Evolutionary conservation across 176 grass and related monocot genomes (phyloP).

Genomic region (Tillandsia leiboldiana): DNA sequence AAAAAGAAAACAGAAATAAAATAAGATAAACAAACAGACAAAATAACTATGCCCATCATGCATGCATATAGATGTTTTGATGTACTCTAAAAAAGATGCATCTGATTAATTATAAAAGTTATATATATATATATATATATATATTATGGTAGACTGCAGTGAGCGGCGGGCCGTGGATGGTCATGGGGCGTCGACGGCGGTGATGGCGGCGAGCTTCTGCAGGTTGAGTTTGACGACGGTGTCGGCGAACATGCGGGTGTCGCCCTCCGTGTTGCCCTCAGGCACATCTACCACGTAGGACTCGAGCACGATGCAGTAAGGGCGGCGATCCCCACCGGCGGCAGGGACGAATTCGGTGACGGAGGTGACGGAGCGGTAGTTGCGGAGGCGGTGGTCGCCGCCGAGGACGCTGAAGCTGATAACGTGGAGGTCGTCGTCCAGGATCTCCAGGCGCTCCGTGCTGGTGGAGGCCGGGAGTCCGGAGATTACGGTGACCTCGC

Average conservation of each 20-base stretch:
- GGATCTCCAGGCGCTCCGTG: constrained; percentile 91
- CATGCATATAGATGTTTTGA: too few species aligned
- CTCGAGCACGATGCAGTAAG: constrained; percentile 76
- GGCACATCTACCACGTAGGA: constrained; percentile 91
- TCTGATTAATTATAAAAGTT: too few species aligned
- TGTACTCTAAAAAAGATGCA: too few species aligned
- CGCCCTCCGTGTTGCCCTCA: constrained; percentile 74
- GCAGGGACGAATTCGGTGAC: constrained; percentile 56
- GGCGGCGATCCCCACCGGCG: background rate
- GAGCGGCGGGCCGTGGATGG: too few species aligned
- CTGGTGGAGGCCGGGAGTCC: constrained; percentile 80
- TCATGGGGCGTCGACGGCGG: constrained; percentile 10
- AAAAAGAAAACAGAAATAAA: too few species aligned
- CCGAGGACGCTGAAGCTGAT: constrained; percentile 91
- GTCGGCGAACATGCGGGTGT: constrained; percentile 92
- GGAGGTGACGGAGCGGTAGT: constrained; percentile 94
- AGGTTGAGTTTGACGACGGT: constrained; percentile 90
- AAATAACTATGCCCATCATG: too few species aligned
- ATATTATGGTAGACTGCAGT: too few species aligned
- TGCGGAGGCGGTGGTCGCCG: constrained; percentile 81
- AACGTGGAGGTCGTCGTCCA: constrained; percentile 74
- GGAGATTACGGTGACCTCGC: constrained; percentile 78
- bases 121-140: too few species aligned
- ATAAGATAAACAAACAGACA: too few species aligned
- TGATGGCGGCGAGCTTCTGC: constrained; percentile 70